A percentile compares a stretch with the other conserved stretches of the same genome.
These are phyloP conservation scores for Calonectria pseudoreteaudii DNA, from an alignment of 2,329 filamentous ascomycete species.

Conservation along the genomic window DNA sequence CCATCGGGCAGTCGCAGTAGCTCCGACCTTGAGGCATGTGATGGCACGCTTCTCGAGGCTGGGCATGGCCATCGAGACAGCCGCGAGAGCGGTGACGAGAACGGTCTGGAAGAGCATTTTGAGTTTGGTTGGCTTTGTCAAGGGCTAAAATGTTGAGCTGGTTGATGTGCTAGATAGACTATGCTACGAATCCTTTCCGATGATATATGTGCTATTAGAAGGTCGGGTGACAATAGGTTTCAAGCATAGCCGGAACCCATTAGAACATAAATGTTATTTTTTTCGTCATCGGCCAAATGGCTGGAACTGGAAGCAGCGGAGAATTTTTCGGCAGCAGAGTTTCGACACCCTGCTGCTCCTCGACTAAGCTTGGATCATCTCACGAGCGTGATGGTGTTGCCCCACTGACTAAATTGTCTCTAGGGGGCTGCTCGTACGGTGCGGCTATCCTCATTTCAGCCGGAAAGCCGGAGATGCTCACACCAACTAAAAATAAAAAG, in stretches of 20 bases:
- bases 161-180: background rate
- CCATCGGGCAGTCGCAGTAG: conserved; percentile 59
- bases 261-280: background rate
- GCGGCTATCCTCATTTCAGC: background rate
- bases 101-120: conserved; percentile 27
- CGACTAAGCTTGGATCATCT: background rate
- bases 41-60: conserved; percentile 31
- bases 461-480: background rate
- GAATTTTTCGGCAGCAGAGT: conserved; percentile 34
- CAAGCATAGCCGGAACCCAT: background rate
- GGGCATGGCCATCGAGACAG: conserved; percentile 28
- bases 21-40: conserved; percentile 36
- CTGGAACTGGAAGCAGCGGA: conserved; percentile 34
- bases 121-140: background rate
- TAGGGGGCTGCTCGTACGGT: background rate
- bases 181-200: background rate
- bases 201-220: background rate
- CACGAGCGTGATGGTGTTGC: background rate
- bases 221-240: background rate
- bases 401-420: background rate
- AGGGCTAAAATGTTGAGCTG: background rate
- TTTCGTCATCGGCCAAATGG: conserved; percentile 36
- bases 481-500: background rate
- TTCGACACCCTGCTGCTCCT: background rate
- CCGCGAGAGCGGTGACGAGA: conserved; percentile 17